These are phyloP conservation scores for Lactarius akahatsu DNA, from an alignment of 768 basidiomycete genomes.

Conservation along the genomic window DNA sequence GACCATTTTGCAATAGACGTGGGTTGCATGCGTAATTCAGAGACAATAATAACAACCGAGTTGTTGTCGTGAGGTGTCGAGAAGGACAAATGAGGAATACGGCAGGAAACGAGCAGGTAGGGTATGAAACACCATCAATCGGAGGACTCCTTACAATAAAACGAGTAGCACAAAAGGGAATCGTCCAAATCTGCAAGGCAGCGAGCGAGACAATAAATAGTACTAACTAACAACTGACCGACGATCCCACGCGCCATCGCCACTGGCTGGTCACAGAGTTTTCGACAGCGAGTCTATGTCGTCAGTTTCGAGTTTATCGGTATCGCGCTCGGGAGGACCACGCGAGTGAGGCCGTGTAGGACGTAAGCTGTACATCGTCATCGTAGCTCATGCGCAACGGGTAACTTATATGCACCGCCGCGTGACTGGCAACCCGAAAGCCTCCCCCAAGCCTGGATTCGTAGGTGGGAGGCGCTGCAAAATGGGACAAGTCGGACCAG, in stretches of 20 bases:
- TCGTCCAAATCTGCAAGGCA: not conserved
- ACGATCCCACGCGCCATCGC: not conserved
- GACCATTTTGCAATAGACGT: too few species aligned
- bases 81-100: not conserved
- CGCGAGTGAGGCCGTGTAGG: not conserved
- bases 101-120: not conserved
- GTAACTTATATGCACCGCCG: not conserved
- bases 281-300: not conserved
- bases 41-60: too few species aligned
- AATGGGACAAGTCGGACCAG: conserved; percentile 58
- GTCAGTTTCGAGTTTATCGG: not conserved
- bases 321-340: not conserved
- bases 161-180: too few species aligned
- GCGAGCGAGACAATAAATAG: not conserved
- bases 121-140: not conserved
- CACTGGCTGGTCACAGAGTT: not conserved
- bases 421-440: not conserved
- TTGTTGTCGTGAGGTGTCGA: too few species aligned
- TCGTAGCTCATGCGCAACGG: conserved; percentile 12
- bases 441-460: not conserved
- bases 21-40: too few species aligned
- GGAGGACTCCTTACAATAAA: not conserved
- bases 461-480: conserved; percentile 40
- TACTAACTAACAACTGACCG: not conserved
- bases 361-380: conserved; percentile 17